Base-by-base conservation (phyloP, 2,329 filamentous ascomycete genomes). In the Phialemoniopsis sp. region DNA sequence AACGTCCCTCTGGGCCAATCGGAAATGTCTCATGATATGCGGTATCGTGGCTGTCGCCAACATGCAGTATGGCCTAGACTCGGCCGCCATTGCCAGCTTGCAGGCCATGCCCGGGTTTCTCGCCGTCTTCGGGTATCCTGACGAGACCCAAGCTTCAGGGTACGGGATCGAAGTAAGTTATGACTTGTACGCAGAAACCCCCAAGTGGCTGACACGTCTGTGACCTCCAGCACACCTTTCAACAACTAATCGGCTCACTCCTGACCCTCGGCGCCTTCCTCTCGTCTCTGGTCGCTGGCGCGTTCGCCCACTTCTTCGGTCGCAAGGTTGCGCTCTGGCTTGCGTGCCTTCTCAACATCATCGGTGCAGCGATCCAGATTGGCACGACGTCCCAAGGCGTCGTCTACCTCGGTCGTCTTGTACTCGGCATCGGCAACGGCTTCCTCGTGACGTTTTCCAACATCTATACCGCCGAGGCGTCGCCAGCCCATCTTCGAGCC, bases 51-150 rank as follows among this genome's bases (percentile, higher is more conserved):
- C 69, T 5, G 57, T 69, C 21, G 67, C 69, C 5, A 73, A 69
- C 44, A 70, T 73, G 61, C 70, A 76, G 47, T 76, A 75, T 51
- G 70, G 70, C 3, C 62, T 75, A 6, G 70, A 75, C 50, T 67
- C 61, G 10, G 63, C 66, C 3, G 63, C 64, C 8, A 58, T 75
- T 1, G 65, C 64, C 8, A 66, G 63, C 3, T 52, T 72, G 4
- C 63, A 72, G 46, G 68, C 69, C 4, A 73, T 73, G 69, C 70
- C 71, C 0, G 71, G 72, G 0, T 76, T 75, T 37, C 47, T 72
- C 7, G 54, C 60, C 39, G 69, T 76, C 0, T 76, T 73, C 48
- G 72, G 72, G 3, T 68, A 74, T 39, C 54, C 59, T 15, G 62
- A 70, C 36, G 59, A 68, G 4, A 46, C 37, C 12, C 52, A 52